A percentile compares a stretch with the other conserved stretches of the same genome.
Evolutionary conservation across 2,329 filamentous ascomycete species (phyloP).

Genomic region (Sclerotinia borealis): DNA sequence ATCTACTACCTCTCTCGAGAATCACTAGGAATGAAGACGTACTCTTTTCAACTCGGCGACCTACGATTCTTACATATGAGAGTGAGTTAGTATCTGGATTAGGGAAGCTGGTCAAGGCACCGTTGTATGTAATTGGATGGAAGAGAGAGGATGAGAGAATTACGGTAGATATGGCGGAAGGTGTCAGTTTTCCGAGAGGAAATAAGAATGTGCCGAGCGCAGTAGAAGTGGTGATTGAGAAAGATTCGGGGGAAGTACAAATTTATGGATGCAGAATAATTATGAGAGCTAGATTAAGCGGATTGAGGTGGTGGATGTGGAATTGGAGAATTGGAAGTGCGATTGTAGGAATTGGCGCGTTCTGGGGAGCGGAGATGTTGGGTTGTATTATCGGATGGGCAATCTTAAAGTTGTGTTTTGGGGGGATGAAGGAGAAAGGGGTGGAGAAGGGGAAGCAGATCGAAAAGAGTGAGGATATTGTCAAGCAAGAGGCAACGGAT

Average conservation of each 20-base stretch:
- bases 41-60: slow-evolving; percentile 61
- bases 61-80: slow-evolving; percentile 71
- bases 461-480: neutral
- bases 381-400: slow-evolving; percentile 63
- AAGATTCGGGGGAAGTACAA: slow-evolving; percentile 55
- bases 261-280: slow-evolving; percentile 65
- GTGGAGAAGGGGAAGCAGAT: slow-evolving; percentile 24
- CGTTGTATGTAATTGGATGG: slow-evolving; percentile 63
- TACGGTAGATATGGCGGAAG: slow-evolving; percentile 66
- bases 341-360: slow-evolving; percentile 58
- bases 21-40: slow-evolving; percentile 29
- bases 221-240: slow-evolving; percentile 40
- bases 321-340: slow-evolving; percentile 69
- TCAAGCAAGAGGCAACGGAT: slow-evolving; percentile 14
- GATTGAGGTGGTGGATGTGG: slow-evolving; percentile 82
- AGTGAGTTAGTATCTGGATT: slow-evolving; percentile 62
- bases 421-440: slow-evolving; percentile 19
- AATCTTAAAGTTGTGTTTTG: slow-evolving; percentile 32
- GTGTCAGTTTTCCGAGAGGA: slow-evolving; percentile 52
- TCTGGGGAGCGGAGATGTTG: slow-evolving; percentile 71
- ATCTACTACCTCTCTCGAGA: neutral
- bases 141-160: slow-evolving; percentile 58
- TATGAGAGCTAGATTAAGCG: slow-evolving; percentile 69
- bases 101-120: slow-evolving; percentile 56
- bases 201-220: slow-evolving; percentile 41